phyloP scores from a whole-genome alignment of 2,329 filamentous ascomycete species.

The Colletotrichum shisoi region DNA sequence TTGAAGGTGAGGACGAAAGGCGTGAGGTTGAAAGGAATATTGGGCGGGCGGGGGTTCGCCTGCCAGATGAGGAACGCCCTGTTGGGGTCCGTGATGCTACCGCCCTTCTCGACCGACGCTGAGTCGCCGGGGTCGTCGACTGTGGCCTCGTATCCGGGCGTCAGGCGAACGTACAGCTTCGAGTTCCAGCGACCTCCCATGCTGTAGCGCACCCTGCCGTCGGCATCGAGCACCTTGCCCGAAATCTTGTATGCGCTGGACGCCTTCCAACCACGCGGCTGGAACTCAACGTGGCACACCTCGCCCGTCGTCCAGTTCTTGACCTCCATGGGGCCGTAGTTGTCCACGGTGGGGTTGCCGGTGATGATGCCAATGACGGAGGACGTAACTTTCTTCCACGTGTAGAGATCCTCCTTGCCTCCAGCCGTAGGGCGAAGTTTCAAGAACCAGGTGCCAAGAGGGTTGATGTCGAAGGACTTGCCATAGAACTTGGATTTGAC shows the following conservation, averaged over 20 bases:
- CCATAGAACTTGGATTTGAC: slow-evolving; percentile 98
- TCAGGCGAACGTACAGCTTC: slow-evolving; percentile 91
- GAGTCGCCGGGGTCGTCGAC: slow-evolving; percentile 65
- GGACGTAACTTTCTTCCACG: slow-evolving; percentile 98
- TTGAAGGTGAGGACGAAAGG: slow-evolving; percentile 96
- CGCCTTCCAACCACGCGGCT: slow-evolving; percentile 93
- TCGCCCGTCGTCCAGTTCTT: slow-evolving; percentile 98
- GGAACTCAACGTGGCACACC: slow-evolving; percentile 89
- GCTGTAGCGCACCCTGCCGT: slow-evolving; percentile 84
- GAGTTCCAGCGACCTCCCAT: slow-evolving; percentile 97
- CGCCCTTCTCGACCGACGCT: slow-evolving; percentile 53
- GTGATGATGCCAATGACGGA: slow-evolving; percentile 99
- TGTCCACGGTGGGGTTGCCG: slow-evolving; percentile 94
- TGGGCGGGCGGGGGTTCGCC: slow-evolving; percentile 78
- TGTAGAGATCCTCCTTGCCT: slow-evolving; percentile 86
- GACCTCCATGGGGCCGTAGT: slow-evolving; percentile 96
- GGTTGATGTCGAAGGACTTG: slow-evolving; percentile 96
- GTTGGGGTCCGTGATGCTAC: slow-evolving; percentile 68
- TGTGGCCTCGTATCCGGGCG: slow-evolving; percentile 84
- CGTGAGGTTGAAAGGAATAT: slow-evolving; percentile 95
- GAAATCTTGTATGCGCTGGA: slow-evolving; percentile 87
- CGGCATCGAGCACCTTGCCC: slow-evolving; percentile 82
- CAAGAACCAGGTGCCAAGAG: slow-evolving; percentile 95
- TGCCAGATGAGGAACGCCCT: slow-evolving; percentile 94
- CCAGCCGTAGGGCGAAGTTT: slow-evolving; percentile 78